Evolutionary conservation across 2,329 filamentous ascomycete genomes (phyloP), one percentile per base, ranked within the genome.

Genomic region (Epichloe glyceriae): DNA sequence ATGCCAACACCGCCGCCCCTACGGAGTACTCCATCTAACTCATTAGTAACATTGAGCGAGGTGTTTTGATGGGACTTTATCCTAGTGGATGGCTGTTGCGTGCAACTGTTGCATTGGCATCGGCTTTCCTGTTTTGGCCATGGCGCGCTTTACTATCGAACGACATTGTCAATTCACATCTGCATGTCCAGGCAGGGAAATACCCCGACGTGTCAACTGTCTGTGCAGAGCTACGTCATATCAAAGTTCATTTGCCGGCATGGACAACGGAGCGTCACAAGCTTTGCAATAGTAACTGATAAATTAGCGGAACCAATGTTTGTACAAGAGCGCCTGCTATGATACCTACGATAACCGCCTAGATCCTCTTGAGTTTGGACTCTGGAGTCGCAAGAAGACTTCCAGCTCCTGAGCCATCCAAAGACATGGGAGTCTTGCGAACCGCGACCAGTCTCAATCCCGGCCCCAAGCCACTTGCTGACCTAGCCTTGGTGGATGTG

Each of bases 401-500:
- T 26, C 22, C 22, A 26, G 22, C 22, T 26, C 22, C 22, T 26
- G 22, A 26, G 22, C 22, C 22, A n/a, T n/a, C n/a, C n/a, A n/a
- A n/a, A n/a, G n/a, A n/a, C n/a, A n/a, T n/a, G n/a, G n/a, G n/a
- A n/a, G n/a, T n/a, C 22, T 26, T 26, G 22, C 22, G 22, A 26
- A 26, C 22, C 1, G 22, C 22, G 22, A 26, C 22, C 22, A 26
- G 22, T 26, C 22, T 26, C 22, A 54, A 49, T 53, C 44, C 47
- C 41, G 34, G 54, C 49, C 51, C 53, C 50, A 58, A 57, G 50
- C 60, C 56, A 47, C 50, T 59, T 59, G 53, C 48, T 22, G 54
- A 56, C 35, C 52, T 61, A 60, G 57, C 40, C 40, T 20, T 22
- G 42, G 46, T 47, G 43, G 51, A 51, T 54, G 51, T 52, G 46